phyloP scores from a whole-genome alignment of 495 filamentous ascomycete genomes.

The Rostrohypoxylon terebratum region DNA sequence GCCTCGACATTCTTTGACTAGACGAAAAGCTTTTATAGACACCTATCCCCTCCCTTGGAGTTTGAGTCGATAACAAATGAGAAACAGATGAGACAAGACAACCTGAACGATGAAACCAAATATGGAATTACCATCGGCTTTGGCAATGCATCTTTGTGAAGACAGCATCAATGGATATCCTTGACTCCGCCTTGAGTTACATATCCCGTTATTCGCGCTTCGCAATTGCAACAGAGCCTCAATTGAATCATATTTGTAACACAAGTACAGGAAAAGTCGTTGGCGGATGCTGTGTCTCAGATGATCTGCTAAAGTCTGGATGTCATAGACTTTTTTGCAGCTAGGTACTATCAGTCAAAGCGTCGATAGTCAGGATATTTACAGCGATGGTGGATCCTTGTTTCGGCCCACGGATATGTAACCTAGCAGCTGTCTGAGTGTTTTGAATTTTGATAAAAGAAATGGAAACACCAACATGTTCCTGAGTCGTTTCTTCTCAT shows the following conservation, averaged over 20 bases:
- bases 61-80: background rate
- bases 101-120: background rate
- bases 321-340: background rate
- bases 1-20: conserved; percentile 57
- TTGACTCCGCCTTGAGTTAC: background rate
- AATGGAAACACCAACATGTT: background rate
- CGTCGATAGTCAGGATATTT: background rate
- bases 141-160: background rate
- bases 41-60: background rate
- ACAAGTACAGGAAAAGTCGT: background rate
- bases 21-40: background rate
- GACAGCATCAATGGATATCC: background rate
- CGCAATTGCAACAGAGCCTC: background rate
- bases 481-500: background rate
- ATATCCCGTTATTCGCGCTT: background rate
- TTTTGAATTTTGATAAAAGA: background rate
- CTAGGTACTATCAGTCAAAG: conserved; percentile 11
- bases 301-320: background rate
- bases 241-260: background rate
- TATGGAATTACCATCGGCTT: background rate
- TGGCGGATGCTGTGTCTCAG: background rate
- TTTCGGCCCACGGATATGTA: background rate
- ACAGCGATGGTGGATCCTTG: background rate
- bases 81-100: too few species aligned
- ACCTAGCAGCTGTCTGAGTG: background rate